Percentiles rank a stretch among this genome's conserved stretches.
Evolutionary conservation across 345 rosid species (phyloP).

Genomic region (Arabis hirsuta): DNA sequence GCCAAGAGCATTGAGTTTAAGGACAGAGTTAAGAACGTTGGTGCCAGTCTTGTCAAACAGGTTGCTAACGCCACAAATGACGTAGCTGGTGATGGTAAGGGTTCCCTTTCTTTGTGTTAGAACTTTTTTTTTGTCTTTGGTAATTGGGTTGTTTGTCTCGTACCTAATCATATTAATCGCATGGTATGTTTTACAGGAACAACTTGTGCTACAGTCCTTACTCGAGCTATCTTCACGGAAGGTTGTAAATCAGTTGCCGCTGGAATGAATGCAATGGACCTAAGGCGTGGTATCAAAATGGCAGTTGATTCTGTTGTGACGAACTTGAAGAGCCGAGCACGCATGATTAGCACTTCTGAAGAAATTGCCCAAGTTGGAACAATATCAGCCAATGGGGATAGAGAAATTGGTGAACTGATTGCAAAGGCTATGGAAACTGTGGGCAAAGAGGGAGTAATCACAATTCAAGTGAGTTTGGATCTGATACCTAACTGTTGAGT

Average conservation of each 20-base stretch:
- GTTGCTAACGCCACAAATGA: slow-evolving; percentile 99
- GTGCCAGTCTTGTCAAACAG: slow-evolving; percentile 99
- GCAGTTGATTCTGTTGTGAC: slow-evolving; percentile 94
- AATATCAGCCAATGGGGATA: slow-evolving; percentile 96
- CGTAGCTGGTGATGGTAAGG: slow-evolving; percentile 91
- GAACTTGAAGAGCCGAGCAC: slow-evolving; percentile 84
- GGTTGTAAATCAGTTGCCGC: slow-evolving; percentile 99
- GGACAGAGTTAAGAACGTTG: slow-evolving; percentile 84
- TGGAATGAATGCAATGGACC: slow-evolving; percentile 95
- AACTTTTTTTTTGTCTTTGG: not conserved
- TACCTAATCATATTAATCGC: not conserved
- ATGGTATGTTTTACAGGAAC: slow-evolving; percentile 60
- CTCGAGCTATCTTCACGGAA: slow-evolving; percentile 81
- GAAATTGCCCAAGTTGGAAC: slow-evolving; percentile 99
- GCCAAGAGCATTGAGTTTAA: slow-evolving; percentile 97
- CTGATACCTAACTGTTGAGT: not conserved
- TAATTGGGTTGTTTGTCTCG: not conserved
- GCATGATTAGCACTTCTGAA: slow-evolving; percentile 97
- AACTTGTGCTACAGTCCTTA: slow-evolving; percentile 96
- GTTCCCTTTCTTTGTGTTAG: not conserved
- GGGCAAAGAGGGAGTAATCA: slow-evolving; percentile 99
- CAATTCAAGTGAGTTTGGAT: slow-evolving; percentile 71
- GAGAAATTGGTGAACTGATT: slow-evolving; percentile 95
- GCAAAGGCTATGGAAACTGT: slow-evolving; percentile 99
- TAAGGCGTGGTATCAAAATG: slow-evolving; percentile 88